These are phyloP conservation scores for Penicillium nordicum DNA, from an alignment of 2,329 filamentous ascomycete genomes.

Conservation along the genomic window DNA sequence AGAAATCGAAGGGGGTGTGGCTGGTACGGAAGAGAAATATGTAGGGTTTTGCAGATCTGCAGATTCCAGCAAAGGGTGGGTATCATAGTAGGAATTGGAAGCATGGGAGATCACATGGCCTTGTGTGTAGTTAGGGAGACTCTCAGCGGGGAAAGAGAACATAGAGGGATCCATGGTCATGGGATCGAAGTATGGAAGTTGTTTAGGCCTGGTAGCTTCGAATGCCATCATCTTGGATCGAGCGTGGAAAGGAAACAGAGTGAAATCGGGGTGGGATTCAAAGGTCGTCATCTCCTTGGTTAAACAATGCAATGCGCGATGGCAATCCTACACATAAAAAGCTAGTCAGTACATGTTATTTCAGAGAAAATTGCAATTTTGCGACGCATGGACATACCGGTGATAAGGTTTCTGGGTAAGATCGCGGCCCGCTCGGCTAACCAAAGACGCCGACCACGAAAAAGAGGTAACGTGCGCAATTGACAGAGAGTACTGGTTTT, in stretches of 20 bases:
- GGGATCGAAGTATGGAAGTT: slow-evolving; percentile 28
- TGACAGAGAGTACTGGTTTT: background rate
- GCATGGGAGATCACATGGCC: slow-evolving; percentile 19
- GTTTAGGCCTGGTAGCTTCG: slow-evolving; percentile 30
- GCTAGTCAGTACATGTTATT: background rate
- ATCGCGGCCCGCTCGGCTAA: slow-evolving; percentile 25
- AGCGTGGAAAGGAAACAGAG: slow-evolving; percentile 10
- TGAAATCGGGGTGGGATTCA: slow-evolving; percentile 12
- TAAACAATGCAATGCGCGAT: background rate
- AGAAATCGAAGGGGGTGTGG: slow-evolving; percentile 35
- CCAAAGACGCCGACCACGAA: slow-evolving; percentile 18
- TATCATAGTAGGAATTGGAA: slow-evolving; percentile 30
- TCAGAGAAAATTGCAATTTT: background rate
- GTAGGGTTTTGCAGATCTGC: slow-evolving; percentile 26
- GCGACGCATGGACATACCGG: slow-evolving; percentile 12
- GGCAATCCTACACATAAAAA: background rate
- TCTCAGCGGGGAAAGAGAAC: slow-evolving; percentile 30
- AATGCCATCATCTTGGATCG: slow-evolving; percentile 32
- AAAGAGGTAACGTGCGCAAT: slow-evolving; percentile 19
- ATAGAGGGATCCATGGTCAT: slow-evolving; percentile 35
- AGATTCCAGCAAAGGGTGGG: slow-evolving; percentile 27
- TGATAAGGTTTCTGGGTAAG: slow-evolving; percentile 19
- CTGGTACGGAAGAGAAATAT: slow-evolving; percentile 29
- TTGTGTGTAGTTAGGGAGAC: slow-evolving; percentile 23
- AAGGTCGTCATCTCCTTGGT: slow-evolving; percentile 11